Base-by-base conservation (phyloP, 306 rosid species). In the Vigna unguiculata region DNA sequence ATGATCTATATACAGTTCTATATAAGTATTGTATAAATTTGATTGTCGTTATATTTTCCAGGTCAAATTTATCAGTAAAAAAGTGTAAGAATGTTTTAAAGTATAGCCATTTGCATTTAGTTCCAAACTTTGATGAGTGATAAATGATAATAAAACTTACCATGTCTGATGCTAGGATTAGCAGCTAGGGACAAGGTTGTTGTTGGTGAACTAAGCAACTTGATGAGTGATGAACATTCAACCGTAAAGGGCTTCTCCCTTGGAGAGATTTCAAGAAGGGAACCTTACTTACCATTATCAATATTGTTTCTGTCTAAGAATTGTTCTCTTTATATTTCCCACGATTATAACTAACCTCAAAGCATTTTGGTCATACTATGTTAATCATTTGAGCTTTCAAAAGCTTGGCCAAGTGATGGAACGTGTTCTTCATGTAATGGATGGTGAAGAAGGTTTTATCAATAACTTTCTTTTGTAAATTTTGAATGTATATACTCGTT, bases 401-500 rank as follows among this genome's bases (percentile, higher is more conserved):
- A n/a, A n/a, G n/a, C n/a, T 89, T 34, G 92, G 96, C 74, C 93
- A 87, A 67, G 81, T 84, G 43, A 80, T 93, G 75, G 91, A 85
- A 25, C 85, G 82, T 12, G 74, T 91, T 48, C 83, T 84, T 63
- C 79, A 87, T 67, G 63, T 81, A 83, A 69, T 85, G 28, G 97
- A 93, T 79, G n/a, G 75, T 90, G 13, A 85, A 91, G 20, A 69
- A 75, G 85, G 58, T 83, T 76, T 79, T 48, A 30, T 30, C 34
- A 30, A 5, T 74, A 68, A 71, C 80, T 65, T 75, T 62, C 57
- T 46, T 78, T 57, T 78, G 88, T 88, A 86, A 74, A 16, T 68
- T 51, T 19, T 60, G 75, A 66, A 80, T 20, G 43, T 59, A 65
- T 67, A 71, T 38, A 77, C 58, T 45, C 15, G 7, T n/a, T n/a